Conservation (phyloP, 2,329 filamentous ascomycete genomes). For the Gremmenia infestans region DNA sequence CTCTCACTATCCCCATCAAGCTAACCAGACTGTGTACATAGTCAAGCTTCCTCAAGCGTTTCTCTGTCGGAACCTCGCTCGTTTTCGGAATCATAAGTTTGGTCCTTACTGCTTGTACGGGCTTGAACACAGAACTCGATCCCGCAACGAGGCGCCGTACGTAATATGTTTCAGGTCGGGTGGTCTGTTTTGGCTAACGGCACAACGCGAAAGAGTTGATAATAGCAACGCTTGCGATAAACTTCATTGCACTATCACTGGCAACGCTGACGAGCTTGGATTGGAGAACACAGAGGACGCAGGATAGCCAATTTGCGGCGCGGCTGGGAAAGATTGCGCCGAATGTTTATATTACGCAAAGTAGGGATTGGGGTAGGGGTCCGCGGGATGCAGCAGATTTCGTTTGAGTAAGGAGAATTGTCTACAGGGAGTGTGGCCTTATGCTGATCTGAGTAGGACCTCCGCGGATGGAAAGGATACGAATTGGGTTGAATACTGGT, state of each 20-base stretch:
- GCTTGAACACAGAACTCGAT: slow-evolving; percentile 2
- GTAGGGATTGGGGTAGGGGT: too few relatives aligned
- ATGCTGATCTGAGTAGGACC: background rate
- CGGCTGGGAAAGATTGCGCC: slow-evolving; percentile 16
- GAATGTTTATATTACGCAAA: too few relatives aligned
- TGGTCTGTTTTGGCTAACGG: too few relatives aligned
- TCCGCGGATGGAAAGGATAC: background rate
- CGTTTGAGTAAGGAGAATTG: too few relatives aligned
- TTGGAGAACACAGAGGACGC: slow-evolving; percentile 21
- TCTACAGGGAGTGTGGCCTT: too few relatives aligned
- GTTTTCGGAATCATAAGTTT: slow-evolving; percentile 15
- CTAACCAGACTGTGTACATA: background rate
- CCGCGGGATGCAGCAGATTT: too few relatives aligned
- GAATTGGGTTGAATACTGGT: background rate
- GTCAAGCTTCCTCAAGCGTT: slow-evolving; percentile 26
- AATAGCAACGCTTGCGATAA: slow-evolving; percentile 21
- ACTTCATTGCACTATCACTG: slow-evolving; percentile 17
- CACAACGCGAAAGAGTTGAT: background rate
- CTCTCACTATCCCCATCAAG: background rate
- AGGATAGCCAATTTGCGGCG: slow-evolving; percentile 21
- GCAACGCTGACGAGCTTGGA: slow-evolving; percentile 25
- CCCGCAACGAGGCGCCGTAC: slow-evolving; percentile 6
- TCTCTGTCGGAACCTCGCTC: slow-evolving; percentile 21
- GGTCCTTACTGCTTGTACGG: slow-evolving; percentile 17
- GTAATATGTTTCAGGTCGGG: too few relatives aligned